Conservation (phyloP, 2,329 filamentous ascomycete species). For the Fusarium transvaalense region DNA sequence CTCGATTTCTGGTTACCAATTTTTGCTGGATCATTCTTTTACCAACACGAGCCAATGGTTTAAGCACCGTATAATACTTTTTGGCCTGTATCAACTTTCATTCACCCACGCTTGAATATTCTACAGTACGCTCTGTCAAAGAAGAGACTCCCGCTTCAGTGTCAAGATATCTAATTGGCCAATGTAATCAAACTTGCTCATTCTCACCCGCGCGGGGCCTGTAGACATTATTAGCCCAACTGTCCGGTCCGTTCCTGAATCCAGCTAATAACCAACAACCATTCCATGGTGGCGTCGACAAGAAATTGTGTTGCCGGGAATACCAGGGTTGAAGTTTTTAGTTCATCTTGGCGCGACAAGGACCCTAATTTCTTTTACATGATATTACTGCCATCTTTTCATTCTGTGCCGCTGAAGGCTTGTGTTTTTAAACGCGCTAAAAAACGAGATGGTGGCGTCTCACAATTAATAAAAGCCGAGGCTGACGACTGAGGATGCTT, state of each 20-base stretch:
- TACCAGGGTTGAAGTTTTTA: background rate
- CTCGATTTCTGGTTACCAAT: background rate
- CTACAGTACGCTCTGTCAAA: too few relatives aligned
- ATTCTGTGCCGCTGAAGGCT: background rate
- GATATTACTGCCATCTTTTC: background rate
- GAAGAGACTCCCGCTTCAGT: too few relatives aligned
- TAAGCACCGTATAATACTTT: too few relatives aligned
- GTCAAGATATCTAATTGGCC: too few relatives aligned
- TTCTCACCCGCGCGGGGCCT: too few relatives aligned
- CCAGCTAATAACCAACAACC: background rate
- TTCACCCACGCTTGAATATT: too few relatives aligned
- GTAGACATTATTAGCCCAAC: background rate
- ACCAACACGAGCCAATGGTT: background rate
- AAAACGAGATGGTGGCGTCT: background rate
- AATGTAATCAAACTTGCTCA: too few relatives aligned
- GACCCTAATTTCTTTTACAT: background rate
- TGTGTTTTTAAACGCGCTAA: background rate
- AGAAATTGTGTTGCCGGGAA: background rate
- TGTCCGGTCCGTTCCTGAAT: background rate
- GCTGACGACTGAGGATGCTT: background rate
- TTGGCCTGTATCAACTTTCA: too few relatives aligned
- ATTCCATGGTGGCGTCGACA: background rate
- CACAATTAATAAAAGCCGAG: background rate
- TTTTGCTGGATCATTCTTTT: background rate
- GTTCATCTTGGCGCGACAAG: background rate